Conservation (phyloP, 257 asterid species). For the Hygrophila difformis region DNA sequence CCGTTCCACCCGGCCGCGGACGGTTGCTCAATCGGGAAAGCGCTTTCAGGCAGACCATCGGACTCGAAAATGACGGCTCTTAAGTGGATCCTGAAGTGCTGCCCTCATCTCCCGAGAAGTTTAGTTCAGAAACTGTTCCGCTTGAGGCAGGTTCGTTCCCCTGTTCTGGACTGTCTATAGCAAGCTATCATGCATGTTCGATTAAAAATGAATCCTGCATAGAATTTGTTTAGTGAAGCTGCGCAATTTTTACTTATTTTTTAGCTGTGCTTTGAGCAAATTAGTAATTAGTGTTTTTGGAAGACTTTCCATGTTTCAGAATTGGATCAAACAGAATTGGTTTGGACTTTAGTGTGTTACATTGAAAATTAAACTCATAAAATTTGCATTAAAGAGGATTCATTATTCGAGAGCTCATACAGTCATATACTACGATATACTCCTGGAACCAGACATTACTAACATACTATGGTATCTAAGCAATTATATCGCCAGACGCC, state of each 20-base stretch:
- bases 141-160: slow-evolving; percentile 54
- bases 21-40: slow-evolving; percentile 48
- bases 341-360: no score
- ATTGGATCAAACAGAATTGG: no score
- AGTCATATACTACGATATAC: no score
- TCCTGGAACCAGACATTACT: no score
- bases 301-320: background rate
- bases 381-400: no score
- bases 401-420: no score
- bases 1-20: slow-evolving; percentile 44
- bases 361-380: no score
- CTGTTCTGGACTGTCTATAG: background rate
- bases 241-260: background rate
- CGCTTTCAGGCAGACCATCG: slow-evolving; percentile 19
- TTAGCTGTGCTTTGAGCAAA: background rate
- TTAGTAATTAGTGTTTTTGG: background rate
- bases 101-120: slow-evolving; percentile 75
- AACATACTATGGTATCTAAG: slow-evolving; percentile 1
- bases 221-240: background rate
- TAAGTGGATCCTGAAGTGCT: slow-evolving; percentile 74
- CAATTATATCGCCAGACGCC: background rate
- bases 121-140: slow-evolving; percentile 94
- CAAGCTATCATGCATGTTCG: background rate
- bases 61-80: slow-evolving; percentile 46
- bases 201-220: background rate